phyloP scores from a whole-genome alignment of 176 grass and related monocot species.

The Echinochloa phyllopogon region DNA sequence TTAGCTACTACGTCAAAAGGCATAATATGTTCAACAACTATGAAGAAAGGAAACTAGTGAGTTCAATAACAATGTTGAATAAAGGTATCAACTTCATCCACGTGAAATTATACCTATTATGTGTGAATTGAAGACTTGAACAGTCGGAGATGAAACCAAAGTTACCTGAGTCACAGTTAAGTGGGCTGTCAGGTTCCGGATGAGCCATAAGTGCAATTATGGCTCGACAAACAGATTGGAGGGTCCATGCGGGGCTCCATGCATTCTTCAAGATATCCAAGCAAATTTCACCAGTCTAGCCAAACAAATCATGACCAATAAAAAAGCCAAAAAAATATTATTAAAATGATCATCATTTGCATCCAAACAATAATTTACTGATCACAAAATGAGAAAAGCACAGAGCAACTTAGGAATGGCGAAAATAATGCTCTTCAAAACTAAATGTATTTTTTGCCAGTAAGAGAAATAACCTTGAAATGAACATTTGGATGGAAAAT shows the following conservation, averaged over 20 bases:
- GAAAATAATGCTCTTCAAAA: neutral
- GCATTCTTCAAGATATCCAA: conserved; percentile 99
- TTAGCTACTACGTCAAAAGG: neutral
- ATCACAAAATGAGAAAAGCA: neutral
- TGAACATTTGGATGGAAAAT: conserved; percentile 99
- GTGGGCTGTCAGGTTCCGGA: conserved; percentile 94
- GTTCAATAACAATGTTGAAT: neutral
- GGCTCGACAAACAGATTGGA: conserved; percentile 97
- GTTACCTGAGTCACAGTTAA: conserved; percentile 97
- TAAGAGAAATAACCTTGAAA: conserved; percentile 70
- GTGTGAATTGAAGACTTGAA: neutral
- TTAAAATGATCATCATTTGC: neutral
- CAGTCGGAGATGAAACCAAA: neutral
- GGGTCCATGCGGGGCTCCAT: conserved; percentile 97
- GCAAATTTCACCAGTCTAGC: conserved; percentile 95
- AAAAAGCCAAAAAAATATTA: neutral
- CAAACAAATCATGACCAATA: conserved; percentile 6
- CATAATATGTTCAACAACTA: neutral
- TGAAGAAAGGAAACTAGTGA: neutral
- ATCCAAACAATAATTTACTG: neutral
- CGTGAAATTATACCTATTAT: neutral
- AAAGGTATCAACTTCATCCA: neutral
- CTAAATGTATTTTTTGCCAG: neutral
- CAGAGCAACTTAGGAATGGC: neutral
- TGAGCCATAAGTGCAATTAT: conserved; percentile 99